These are phyloP conservation scores for Boletus patriciae DNA, from an alignment of 768 basidiomycete species.

Conservation along the genomic window DNA sequence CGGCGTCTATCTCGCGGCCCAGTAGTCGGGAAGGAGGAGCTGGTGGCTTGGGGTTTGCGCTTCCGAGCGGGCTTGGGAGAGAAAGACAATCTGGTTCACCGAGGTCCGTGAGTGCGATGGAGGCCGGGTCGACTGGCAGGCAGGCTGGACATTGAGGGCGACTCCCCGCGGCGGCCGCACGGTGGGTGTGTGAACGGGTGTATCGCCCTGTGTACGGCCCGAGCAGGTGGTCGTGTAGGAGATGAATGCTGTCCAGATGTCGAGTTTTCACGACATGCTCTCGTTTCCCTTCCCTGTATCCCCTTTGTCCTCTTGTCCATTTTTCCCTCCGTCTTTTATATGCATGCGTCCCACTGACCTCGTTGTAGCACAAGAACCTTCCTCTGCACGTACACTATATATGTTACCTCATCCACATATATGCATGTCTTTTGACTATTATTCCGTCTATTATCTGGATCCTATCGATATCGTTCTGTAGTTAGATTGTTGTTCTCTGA, in stretches of 20 bases:
- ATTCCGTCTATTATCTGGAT: background rate
- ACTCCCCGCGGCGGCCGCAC: conserved; percentile 14
- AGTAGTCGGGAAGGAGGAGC: conserved; percentile 6
- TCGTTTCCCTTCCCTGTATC: background rate
- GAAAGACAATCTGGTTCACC: conserved; percentile 32
- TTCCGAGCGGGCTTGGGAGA: conserved; percentile 20
- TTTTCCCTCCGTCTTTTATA: background rate
- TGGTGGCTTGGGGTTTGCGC: conserved; percentile 8
- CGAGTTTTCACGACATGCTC: background rate
- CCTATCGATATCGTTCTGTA: background rate
- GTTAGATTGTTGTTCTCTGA: background rate
- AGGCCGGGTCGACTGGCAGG: conserved; percentile 25
- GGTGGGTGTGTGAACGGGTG: conserved; percentile 2
- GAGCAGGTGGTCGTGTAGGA: background rate
- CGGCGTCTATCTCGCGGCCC: conserved; percentile 5
- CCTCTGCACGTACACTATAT: conserved; percentile 6
- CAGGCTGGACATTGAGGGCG: conserved; percentile 36
- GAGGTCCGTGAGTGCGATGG: conserved; percentile 30
- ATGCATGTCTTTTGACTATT: conserved; percentile 5
- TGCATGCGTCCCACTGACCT: background rate
- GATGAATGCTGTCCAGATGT: background rate
- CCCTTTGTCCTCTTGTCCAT: background rate
- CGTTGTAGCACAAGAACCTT: conserved; percentile 14
- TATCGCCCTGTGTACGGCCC: background rate
- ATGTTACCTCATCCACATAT: conserved; percentile 9